Conservation (phyloP, 2,329 filamentous ascomycete genomes). For the Fragosphaeria purpurea region DNA sequence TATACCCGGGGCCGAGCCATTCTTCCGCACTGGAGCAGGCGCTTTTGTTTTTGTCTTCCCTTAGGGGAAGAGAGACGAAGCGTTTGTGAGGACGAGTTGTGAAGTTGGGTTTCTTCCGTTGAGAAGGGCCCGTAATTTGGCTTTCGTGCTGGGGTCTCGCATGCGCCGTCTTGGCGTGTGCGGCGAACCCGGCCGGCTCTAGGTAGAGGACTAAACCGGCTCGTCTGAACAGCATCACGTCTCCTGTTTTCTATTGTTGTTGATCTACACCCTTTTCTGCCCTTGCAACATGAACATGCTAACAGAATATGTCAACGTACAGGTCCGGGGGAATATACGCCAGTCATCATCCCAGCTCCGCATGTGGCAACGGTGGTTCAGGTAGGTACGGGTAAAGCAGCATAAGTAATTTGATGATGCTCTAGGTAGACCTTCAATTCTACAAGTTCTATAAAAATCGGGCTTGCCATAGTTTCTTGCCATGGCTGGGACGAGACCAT, state of each 20-base stretch:
- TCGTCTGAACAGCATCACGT: slow-evolving; percentile 20
- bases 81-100: slow-evolving; percentile 61
- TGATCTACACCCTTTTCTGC: neutral
- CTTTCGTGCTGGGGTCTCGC: slow-evolving; percentile 43
- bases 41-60: slow-evolving; percentile 14
- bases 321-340: too few relatives aligned
- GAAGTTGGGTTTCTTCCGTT: slow-evolving; percentile 44
- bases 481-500: too few relatives aligned
- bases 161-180: slow-evolving; percentile 46
- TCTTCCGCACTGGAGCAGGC: slow-evolving; percentile 59
- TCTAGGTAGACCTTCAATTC: too few relatives aligned
- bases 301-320: too few relatives aligned
- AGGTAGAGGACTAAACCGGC: slow-evolving; percentile 29
- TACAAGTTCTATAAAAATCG: too few relatives aligned
- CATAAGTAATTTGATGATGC: too few relatives aligned
- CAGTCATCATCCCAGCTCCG: too few relatives aligned
- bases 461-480: too few relatives aligned
- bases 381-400: neutral
- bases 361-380: neutral
- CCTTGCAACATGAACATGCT: neutral
- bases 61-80: neutral
- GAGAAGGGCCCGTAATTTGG: slow-evolving; percentile 42
- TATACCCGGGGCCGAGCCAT: slow-evolving; percentile 58
- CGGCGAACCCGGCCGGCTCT: slow-evolving; percentile 21
- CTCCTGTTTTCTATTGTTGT: too few relatives aligned